Conservation (phyloP, 345 rosid genomes). For the Eucalyptus urophylla region DNA sequence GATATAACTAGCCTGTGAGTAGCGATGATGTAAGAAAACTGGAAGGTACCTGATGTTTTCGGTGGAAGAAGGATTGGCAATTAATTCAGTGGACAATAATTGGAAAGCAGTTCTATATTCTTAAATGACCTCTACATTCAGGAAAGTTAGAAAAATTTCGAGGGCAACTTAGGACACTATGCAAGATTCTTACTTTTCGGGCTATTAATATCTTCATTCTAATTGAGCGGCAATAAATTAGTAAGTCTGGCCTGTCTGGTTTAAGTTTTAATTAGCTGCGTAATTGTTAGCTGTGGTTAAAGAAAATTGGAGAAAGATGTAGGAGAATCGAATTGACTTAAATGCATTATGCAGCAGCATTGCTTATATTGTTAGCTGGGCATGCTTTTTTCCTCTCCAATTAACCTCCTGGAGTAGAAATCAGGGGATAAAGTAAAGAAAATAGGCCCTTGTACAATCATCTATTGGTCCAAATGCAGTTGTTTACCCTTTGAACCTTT, state of each 20-base stretch:
- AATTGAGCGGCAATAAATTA: background rate
- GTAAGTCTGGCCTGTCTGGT: background rate
- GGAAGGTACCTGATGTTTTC: background rate
- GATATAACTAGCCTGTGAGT: background rate
- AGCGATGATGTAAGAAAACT: background rate
- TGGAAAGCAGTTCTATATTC: background rate
- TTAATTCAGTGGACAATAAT: background rate
- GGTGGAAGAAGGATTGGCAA: background rate
- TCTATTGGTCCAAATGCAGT: background rate
- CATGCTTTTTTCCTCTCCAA: background rate
- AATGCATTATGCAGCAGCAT: background rate
- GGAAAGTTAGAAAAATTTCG: background rate
- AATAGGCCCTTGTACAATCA: background rate
- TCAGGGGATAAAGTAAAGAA: background rate
- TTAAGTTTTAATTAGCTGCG: background rate
- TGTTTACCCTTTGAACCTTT: background rate
- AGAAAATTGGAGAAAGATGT: background rate
- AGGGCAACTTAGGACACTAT: background rate
- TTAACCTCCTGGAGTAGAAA: background rate
- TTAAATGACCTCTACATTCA: background rate
- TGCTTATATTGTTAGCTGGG: background rate
- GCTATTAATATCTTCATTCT: background rate
- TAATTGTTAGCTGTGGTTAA: background rate
- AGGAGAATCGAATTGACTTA: background rate
- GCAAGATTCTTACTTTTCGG: background rate